Evolutionary conservation across 371 early-diverging fungal species (phyloP), one percentile per base, ranked within the genome.

Genomic region (Haplosporangium sp.): DNA sequence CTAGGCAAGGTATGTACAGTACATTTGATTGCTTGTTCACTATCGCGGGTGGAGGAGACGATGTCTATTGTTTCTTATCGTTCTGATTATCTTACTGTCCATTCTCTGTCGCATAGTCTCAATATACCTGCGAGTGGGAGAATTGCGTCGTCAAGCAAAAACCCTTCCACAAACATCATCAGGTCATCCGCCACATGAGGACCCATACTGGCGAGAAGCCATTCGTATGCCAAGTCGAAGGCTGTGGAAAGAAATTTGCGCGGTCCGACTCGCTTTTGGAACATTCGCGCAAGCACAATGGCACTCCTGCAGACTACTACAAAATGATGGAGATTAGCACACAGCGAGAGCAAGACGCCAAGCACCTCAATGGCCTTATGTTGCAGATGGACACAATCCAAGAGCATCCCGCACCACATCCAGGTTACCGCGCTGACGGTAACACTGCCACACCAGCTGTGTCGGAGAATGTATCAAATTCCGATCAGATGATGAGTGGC

Each of bases 141-240:
- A 69, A 69, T 53, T 69, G 69, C 45, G 69, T 69, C 13, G 69
- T 69, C 38, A 69, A 69, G 56, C 69, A 69, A 56, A 69, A 69
- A 40, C 69, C 69, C 10, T 69, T 69, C 63, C 69, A 69, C 56
- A 69, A 69, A 46, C 69, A 69, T 53, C 69, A 69, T 29, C 69
- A 69, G 21, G 69, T 69, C 50, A 69, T 69, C 37, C 69, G 69
- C 16, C 82, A 82, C 51, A 82, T 75, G 50, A 64, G 80, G 43
- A 80, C 82, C 14, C 82, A 82, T 46, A 82, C 82, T 1, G 82
- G 82, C 5, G 82, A 82, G 43, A 82, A 82, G 61, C 82, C 82
- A 4, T 82, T 82, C 62, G 66, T 67, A 51, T 82, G 82, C 61
- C 52, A 63, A 16, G 73, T 80, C 41, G 76, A 76, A 3, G 81